Percentiles rank a stretch among this genome's conserved stretches.
phyloP scores from a whole-genome alignment of 2,329 filamentous ascomycete genomes.

The Ophioceras dolichostomum region DNA sequence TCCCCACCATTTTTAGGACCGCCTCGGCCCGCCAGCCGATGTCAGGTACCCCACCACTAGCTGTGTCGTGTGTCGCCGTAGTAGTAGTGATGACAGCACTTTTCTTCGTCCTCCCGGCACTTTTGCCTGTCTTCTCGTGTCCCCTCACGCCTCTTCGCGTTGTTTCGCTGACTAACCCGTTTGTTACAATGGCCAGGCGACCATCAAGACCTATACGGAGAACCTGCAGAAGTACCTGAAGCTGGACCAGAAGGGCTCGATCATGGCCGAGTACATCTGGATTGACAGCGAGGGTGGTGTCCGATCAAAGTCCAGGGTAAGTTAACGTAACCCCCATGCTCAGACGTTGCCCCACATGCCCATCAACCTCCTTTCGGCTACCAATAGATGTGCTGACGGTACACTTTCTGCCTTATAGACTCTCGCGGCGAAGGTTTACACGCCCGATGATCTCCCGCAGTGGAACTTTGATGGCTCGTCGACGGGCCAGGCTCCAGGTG shows the following conservation, averaged over 20 bases:
- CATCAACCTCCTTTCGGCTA: no score
- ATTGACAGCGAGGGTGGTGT: constrained; percentile 73
- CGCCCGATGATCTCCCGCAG: constrained; percentile 50
- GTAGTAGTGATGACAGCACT: no score
- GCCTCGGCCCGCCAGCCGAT: no score
- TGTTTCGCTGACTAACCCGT: no score
- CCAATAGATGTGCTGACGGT: no score
- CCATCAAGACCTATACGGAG: not conserved
- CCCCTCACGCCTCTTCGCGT: no score
- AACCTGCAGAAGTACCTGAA: constrained; percentile 75
- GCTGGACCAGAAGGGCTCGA: constrained; percentile 76
- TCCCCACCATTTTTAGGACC: no score
- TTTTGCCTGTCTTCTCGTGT: no score
- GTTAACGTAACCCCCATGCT: constrained; percentile 21
- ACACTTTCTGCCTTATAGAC: not conserved
- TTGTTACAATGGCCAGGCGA: no score
- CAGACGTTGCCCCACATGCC: not conserved
- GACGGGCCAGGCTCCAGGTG: constrained; percentile 61
- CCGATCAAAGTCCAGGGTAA: constrained; percentile 93
- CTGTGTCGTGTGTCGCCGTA: no score
- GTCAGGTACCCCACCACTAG: no score
- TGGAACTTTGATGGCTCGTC: constrained; percentile 74
- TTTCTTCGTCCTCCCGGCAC: no score
- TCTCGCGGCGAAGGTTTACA: constrained; percentile 8
- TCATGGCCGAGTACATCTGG: constrained; percentile 71